Percentiles rank a stretch among this genome's conserved stretches.
Conservation (phyloP, 2,329 filamentous ascomycete species). For the Talaromyces sp. region DNA sequence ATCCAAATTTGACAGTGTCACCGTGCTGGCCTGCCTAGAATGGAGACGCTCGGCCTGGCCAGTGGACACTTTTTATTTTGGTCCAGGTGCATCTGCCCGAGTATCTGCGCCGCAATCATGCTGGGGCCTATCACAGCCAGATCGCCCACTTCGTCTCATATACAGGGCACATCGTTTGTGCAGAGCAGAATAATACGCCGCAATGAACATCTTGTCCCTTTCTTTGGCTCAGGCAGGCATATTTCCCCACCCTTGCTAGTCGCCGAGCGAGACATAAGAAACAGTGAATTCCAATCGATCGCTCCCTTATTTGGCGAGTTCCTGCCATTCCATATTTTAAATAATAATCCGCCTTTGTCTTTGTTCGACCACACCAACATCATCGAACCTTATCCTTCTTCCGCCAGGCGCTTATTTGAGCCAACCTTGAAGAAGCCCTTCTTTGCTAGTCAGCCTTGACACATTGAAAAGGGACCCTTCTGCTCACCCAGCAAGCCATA, state of each 20-base stretch:
- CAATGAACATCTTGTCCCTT: slow-evolving; percentile 9
- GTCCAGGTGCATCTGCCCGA: neutral
- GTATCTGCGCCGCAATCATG: slow-evolving; percentile 5
- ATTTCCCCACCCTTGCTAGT: slow-evolving; percentile 6
- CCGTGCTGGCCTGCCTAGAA: slow-evolving; percentile 5
- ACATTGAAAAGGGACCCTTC: neutral
- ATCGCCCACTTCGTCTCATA: slow-evolving; percentile 7
- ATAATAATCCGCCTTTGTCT: slow-evolving; percentile 5
- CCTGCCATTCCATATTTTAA: slow-evolving; percentile 2
- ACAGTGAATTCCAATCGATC: slow-evolving; percentile 3
- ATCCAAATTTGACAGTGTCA: slow-evolving; percentile 6
- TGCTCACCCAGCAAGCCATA: neutral
- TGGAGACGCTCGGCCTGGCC: slow-evolving; percentile 1
- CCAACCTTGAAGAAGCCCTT: neutral
- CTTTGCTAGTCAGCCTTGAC: neutral
- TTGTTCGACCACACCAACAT: slow-evolving; percentile 2
- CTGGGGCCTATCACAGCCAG: slow-evolving; percentile 5
- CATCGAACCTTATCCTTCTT: neutral
- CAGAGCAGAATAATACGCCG: slow-evolving; percentile 11
- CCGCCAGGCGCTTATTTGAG: neutral
- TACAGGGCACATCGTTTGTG: slow-evolving; percentile 8
- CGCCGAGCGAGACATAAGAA: slow-evolving; percentile 4
- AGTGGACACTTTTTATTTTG: neutral
- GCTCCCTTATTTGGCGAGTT: slow-evolving; percentile 6
- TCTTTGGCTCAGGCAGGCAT: slow-evolving; percentile 7